Evolutionary conservation across 2,329 filamentous ascomycete genomes (phyloP).

Genomic region (Diaporthe humulicola): DNA sequence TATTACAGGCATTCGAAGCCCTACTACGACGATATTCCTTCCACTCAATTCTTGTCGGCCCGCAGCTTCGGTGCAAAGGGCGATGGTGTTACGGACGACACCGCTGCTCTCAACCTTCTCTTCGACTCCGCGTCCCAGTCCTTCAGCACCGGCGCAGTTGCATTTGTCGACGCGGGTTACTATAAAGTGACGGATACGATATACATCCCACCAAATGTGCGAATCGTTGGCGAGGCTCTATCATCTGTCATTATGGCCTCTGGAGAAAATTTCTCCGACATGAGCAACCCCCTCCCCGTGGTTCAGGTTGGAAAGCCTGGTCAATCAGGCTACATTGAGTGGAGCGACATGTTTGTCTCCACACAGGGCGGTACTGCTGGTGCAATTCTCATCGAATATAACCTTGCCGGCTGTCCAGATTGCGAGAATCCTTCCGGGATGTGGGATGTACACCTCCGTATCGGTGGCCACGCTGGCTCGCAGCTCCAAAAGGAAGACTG

Average conservation of each 20-base stretch:
- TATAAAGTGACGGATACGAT: conserved; percentile 71
- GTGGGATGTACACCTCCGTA: conserved; percentile 83
- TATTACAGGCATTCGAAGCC: conserved; percentile 71
- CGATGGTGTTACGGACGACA: conserved; percentile 78
- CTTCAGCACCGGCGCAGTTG: conserved; percentile 62
- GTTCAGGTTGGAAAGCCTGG: conserved; percentile 72
- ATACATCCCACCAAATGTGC: conserved; percentile 59
- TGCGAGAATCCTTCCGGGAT: conserved; percentile 61
- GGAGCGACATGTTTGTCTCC: conserved; percentile 79
- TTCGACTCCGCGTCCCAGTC: conserved; percentile 49
- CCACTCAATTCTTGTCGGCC: conserved; percentile 70
- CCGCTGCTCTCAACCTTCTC: conserved; percentile 46
- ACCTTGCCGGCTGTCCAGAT: conserved; percentile 59
- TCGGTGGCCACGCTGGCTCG: conserved; percentile 79
- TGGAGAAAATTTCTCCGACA: conserved; percentile 68
- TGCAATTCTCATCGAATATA: conserved; percentile 80
- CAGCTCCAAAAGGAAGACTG: conserved; percentile 77
- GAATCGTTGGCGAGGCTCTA: conserved; percentile 71
- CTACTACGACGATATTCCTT: conserved; percentile 69
- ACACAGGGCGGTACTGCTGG: conserved; percentile 77
- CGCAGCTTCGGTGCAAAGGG: conserved; percentile 75
- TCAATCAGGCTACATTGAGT: conserved; percentile 75
- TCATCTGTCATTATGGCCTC: conserved; percentile 65
- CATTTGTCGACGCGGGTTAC: conserved; percentile 73
- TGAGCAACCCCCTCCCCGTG: conserved; percentile 72